Conservation (phyloP, 78 protist genomes). For the Cavenderia fasciculata region DNA sequence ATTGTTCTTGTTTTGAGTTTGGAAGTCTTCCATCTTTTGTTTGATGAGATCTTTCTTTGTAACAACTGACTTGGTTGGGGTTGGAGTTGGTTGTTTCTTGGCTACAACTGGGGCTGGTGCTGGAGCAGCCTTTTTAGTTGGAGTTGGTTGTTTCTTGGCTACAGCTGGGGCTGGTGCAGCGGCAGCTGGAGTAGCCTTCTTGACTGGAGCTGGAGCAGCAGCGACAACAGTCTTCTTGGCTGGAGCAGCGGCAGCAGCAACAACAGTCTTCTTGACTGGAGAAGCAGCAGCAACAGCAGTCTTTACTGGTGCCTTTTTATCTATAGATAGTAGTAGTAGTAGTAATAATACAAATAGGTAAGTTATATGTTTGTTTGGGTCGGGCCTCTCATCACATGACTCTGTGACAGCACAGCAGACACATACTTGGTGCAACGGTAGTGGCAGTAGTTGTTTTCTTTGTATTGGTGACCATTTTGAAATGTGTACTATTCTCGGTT, state of each 20-base stretch:
- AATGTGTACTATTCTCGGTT: too few species aligned
- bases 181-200: not conserved
- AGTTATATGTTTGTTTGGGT: too few species aligned
- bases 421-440: not conserved
- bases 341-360: too few species aligned
- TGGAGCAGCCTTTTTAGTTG: not conserved
- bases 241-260: not conserved
- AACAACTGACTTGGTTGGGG: too few species aligned
- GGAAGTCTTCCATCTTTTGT: not conserved
- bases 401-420: too few species aligned
- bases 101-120: not conserved
- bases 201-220: not conserved
- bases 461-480: too few species aligned
- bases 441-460: constrained; percentile 3
- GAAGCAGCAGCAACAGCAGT: not conserved
- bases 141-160: not conserved
- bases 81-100: not conserved
- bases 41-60: not conserved
- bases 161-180: not conserved
- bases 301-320: too few species aligned
- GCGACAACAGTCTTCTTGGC: not conserved
- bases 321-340: too few species aligned
- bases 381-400: too few species aligned
- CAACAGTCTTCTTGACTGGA: not conserved
- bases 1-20: not conserved